phyloP scores from a whole-genome alignment of 2,329 filamentous ascomycete species.

The Exophiala mesophila region DNA sequence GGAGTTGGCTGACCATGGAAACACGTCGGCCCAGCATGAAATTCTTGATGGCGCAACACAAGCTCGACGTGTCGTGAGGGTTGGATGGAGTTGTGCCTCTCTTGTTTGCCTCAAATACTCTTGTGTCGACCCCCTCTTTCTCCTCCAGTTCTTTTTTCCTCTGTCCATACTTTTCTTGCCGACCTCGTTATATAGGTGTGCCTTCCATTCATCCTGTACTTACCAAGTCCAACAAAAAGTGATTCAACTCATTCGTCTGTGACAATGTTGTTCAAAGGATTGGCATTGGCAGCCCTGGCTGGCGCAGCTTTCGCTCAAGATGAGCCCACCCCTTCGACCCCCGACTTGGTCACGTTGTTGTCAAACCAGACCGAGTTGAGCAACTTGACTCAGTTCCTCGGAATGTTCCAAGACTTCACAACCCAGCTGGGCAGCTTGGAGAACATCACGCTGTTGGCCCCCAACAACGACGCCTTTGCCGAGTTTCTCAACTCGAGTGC shows the following conservation, averaged over 20 bases:
- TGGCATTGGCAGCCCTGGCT: slow-evolving; percentile 23
- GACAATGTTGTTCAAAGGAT: slow-evolving; percentile 27
- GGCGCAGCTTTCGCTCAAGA: slow-evolving; percentile 23
- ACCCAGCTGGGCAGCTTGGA: slow-evolving; percentile 31
- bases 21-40: neutral
- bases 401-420: slow-evolving; percentile 14
- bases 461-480: slow-evolving; percentile 49
- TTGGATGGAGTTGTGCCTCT: neutral
- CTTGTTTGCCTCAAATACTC: slow-evolving; percentile 2
- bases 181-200: neutral
- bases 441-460: slow-evolving; percentile 57
- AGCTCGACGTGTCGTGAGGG: neutral
- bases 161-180: slow-evolving; percentile 1
- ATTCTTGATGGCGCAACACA: slow-evolving; percentile 2
- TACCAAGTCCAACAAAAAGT: neutral
- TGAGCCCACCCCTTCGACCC: neutral
- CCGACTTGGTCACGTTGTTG: slow-evolving; percentile 16
- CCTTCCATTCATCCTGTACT: too few species aligned
- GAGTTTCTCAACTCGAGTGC: slow-evolving; percentile 35
- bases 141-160: neutral
- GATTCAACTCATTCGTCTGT: neutral
- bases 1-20: too few species aligned
- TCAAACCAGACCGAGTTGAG: slow-evolving; percentile 18
- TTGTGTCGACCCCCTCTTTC: neutral
- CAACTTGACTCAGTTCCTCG: slow-evolving; percentile 18